A percentile compares a stretch with the other conserved stretches of the same genome.
Conservation (phyloP, 2,329 filamentous ascomycete genomes). For the Trichophyton rubrum region DNA sequence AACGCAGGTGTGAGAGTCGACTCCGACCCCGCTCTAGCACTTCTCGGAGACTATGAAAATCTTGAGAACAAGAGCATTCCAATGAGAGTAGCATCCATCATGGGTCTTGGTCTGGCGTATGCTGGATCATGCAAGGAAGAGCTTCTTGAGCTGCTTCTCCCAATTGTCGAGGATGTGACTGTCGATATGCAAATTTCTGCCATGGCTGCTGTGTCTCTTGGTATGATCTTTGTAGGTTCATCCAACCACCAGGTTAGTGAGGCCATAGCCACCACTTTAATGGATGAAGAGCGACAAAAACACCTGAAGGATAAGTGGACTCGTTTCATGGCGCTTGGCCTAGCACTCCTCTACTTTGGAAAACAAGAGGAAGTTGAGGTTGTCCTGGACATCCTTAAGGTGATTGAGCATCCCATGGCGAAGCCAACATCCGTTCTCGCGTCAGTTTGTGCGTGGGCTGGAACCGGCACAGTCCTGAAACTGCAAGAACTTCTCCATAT, state of each 20-base stretch:
- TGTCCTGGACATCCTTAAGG: conserved; percentile 90
- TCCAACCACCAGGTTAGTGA: conserved; percentile 84
- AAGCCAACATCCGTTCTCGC: conserved; percentile 90
- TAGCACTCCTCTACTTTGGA: conserved; percentile 90
- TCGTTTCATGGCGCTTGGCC: conserved; percentile 83
- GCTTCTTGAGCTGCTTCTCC: conserved; percentile 70
- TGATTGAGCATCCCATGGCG: conserved; percentile 90
- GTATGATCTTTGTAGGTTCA: conserved; percentile 84
- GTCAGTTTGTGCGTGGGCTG: conserved; percentile 95
- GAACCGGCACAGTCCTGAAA: conserved; percentile 92
- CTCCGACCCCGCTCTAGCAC: conserved; percentile 75
- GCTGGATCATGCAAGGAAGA: conserved; percentile 89
- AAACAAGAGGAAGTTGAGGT: conserved; percentile 98
- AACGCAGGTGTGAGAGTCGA: conserved; percentile 85
- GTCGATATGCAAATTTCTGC: conserved; percentile 91
- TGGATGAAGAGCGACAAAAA: conserved; percentile 82
- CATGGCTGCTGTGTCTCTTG: conserved; percentile 84
- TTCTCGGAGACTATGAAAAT: conserved; percentile 69
- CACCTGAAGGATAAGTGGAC: conserved; percentile 98
- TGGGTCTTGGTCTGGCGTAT: conserved; percentile 90
- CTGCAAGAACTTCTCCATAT: conserved; percentile 94
- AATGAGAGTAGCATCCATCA: conserved; percentile 73
- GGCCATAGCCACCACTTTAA: conserved; percentile 78
- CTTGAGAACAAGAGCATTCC: conserved; percentile 65
- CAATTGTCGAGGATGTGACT: conserved; percentile 71